A percentile compares a stretch with the other conserved stretches of the same genome.
Evolutionary conservation across 2,329 filamentous ascomycete genomes (phyloP).

Genomic region (Trichophaea hybrida): DNA sequence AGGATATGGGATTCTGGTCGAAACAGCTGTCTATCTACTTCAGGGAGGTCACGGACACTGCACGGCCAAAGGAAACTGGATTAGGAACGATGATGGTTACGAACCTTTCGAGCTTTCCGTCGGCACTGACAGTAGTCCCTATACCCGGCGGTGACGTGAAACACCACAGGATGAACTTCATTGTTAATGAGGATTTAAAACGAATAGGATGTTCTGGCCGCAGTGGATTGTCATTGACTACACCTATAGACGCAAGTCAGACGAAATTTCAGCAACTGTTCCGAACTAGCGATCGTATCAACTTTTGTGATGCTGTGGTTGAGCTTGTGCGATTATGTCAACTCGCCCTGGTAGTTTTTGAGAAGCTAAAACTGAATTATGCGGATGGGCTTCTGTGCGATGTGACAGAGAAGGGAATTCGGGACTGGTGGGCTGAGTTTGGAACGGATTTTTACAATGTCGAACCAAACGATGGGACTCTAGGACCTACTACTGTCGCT

Average conservation of each 20-base stretch:
- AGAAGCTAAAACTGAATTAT: constrained; percentile 77
- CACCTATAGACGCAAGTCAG: constrained; percentile 65
- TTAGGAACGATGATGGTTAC: constrained; percentile 85
- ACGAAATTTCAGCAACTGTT: constrained; percentile 89
- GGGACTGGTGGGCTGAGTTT: constrained; percentile 92
- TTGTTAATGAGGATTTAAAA: constrained; percentile 90
- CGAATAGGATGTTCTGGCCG: constrained; percentile 81
- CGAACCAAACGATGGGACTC: constrained; percentile 80
- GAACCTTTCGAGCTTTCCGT: constrained; percentile 83
- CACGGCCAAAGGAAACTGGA: constrained; percentile 64
- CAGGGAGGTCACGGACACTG: constrained; percentile 68
- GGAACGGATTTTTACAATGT: constrained; percentile 83
- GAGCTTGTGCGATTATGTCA: constrained; percentile 89
- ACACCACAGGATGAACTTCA: constrained; percentile 67
- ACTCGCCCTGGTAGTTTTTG: constrained; percentile 73
- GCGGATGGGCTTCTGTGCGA: constrained; percentile 88
- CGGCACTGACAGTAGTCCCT: constrained; percentile 77
- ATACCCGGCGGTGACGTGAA: constrained; percentile 76
- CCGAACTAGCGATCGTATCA: constrained; percentile 67
- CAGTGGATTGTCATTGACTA: constrained; percentile 64
- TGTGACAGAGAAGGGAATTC: constrained; percentile 74
- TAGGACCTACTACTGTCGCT: constrained; percentile 82
- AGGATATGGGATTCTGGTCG: constrained; percentile 68
- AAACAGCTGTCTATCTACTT: constrained; percentile 68
- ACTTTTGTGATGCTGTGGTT: constrained; percentile 61